Percentiles rank a stretch among this genome's conserved stretches.
These are phyloP conservation scores for Trichosporon faecale DNA, from an alignment of 1,284 basidiomycete species.

Conservation along the genomic window DNA sequence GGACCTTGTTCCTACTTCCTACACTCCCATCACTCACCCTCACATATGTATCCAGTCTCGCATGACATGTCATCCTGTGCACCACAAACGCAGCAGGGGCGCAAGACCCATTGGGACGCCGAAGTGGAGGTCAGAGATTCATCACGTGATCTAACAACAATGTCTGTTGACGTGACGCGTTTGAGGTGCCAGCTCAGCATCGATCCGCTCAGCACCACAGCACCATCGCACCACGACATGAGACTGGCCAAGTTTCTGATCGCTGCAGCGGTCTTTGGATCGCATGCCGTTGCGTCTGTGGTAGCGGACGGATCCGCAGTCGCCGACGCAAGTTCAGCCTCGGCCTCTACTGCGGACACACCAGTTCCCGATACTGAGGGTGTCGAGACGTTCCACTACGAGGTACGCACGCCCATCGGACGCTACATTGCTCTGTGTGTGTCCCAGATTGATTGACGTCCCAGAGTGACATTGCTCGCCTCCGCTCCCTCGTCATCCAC, in stretches of 20 bases:
- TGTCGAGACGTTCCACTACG: slow-evolving; percentile 59
- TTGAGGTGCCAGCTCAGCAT: slow-evolving; percentile 1
- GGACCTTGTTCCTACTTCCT: background rate
- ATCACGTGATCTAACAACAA: background rate
- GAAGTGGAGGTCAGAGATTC: background rate
- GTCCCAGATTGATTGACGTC: background rate
- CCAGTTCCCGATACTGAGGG: slow-evolving; percentile 57
- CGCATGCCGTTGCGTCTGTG: background rate
- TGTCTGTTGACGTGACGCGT: slow-evolving; percentile 7
- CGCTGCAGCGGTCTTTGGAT: slow-evolving; percentile 2
- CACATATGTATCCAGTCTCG: slow-evolving; percentile 5
- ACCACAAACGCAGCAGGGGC: background rate
- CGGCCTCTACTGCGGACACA: background rate
- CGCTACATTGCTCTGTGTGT: background rate
- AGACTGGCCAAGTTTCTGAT: slow-evolving; percentile 1
- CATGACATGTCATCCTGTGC: background rate
- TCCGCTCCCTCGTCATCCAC: slow-evolving; percentile 88
- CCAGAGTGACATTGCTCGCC: slow-evolving; percentile 87
- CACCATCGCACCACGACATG: background rate
- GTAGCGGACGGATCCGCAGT: background rate
- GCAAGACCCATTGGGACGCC: no score
- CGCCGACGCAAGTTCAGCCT: background rate
- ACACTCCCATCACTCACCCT: background rate
- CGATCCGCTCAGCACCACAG: background rate
- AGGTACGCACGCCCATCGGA: slow-evolving; percentile 56